Conservation (phyloP, 2,329 filamentous ascomycete genomes). For the Arthrinium puccinioides region DNA sequence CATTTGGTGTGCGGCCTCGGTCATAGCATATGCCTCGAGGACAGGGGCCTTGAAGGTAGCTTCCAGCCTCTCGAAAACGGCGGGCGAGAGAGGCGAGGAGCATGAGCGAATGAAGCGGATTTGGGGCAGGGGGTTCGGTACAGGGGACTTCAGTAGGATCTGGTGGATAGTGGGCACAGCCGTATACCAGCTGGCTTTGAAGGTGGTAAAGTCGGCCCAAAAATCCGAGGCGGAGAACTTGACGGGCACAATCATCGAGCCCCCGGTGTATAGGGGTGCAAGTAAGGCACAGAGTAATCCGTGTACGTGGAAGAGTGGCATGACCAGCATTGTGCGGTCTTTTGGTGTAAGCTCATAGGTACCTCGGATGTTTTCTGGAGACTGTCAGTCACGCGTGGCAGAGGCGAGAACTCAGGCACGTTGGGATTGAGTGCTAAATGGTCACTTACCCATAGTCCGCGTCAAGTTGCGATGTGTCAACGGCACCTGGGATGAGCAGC, state of each 20-base stretch:
- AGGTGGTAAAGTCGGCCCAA: slow-evolving; percentile 67
- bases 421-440: slow-evolving; percentile 4
- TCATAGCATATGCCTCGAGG: slow-evolving; percentile 89
- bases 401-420: background rate
- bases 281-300: slow-evolving; percentile 80
- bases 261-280: slow-evolving; percentile 66
- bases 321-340: slow-evolving; percentile 79
- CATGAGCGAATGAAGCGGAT: slow-evolving; percentile 88
- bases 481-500: slow-evolving; percentile 46
- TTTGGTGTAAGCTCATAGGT: slow-evolving; percentile 66
- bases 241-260: slow-evolving; percentile 70
- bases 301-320: slow-evolving; percentile 88
- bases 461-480: slow-evolving; percentile 76
- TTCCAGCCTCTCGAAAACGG: slow-evolving; percentile 74
- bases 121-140: slow-evolving; percentile 58
- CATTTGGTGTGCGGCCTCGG: slow-evolving; percentile 82
- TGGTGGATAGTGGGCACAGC: slow-evolving; percentile 92
- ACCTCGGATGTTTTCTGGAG: slow-evolving; percentile 62
- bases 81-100: slow-evolving; percentile 76
- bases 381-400: background rate
- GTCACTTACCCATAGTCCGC: slow-evolving; percentile 66
- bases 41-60: slow-evolving; percentile 70
- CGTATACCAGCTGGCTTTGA: slow-evolving; percentile 85
- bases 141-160: slow-evolving; percentile 69
- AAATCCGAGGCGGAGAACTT: slow-evolving; percentile 80